Conservation (phyloP, 306 rosid genomes). For the Dicorynia guianensis region DNA sequence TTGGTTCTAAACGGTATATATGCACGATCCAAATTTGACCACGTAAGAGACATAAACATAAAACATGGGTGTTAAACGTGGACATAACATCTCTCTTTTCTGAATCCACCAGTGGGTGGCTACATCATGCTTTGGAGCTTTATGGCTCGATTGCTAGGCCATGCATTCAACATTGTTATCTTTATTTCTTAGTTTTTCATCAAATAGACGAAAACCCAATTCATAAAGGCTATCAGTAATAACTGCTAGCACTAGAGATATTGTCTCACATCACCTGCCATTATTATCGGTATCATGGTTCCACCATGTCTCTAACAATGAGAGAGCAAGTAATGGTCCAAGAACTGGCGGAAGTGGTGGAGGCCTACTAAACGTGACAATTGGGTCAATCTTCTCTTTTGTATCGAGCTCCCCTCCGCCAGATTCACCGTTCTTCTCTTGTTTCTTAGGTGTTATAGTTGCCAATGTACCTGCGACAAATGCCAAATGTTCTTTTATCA, state of each 20-base stretch:
- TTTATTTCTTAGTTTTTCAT: constrained; percentile 47
- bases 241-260: constrained; percentile 5
- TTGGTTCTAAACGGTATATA: too few relatives aligned
- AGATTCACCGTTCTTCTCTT: constrained; percentile 41
- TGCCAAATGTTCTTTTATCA: not conserved
- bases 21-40: too few relatives aligned
- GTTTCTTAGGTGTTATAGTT: constrained; percentile 52
- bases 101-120: constrained; percentile 55
- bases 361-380: constrained; percentile 65
- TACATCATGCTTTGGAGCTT: constrained; percentile 56
- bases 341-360: constrained; percentile 75
- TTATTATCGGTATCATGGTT: constrained; percentile 48
- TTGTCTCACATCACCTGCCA: constrained; percentile 45
- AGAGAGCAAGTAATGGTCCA: constrained; percentile 64
- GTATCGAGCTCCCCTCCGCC: constrained; percentile 45
- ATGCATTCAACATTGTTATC: constrained; percentile 40
- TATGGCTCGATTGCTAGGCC: constrained; percentile 33
- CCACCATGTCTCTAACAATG: constrained; percentile 59
- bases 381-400: constrained; percentile 59
- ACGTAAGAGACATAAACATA: too few relatives aligned
- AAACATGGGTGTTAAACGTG: too few relatives aligned
- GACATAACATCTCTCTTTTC: too few relatives aligned
- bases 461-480: constrained; percentile 55
- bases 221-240: not conserved
- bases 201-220: constrained; percentile 40